phyloP scores from a whole-genome alignment of 371 early-diverging fungal species.

The Funneliformis caledonium region DNA sequence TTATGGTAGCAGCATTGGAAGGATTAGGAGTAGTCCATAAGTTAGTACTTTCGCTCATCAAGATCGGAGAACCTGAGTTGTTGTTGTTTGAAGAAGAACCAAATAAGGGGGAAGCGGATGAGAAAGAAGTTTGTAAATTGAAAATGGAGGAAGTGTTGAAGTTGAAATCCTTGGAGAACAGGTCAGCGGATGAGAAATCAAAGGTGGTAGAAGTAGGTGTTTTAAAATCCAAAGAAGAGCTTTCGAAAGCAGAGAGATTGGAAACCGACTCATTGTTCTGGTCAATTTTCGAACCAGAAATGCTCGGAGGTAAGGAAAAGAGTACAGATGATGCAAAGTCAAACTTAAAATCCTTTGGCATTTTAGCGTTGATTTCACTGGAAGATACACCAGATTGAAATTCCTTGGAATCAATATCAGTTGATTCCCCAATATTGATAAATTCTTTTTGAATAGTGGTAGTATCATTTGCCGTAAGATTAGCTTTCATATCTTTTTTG shows the following conservation, averaged over 20 bases:
- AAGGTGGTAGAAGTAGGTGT: conserved; percentile 2
- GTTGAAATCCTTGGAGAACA: conserved; percentile 36
- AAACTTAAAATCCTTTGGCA: conserved; percentile 30
- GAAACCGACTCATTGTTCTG: conserved; percentile 1
- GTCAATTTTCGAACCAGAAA: not conserved
- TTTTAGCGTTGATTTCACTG: not conserved
- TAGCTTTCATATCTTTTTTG: not conserved
- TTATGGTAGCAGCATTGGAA: conserved; percentile 1
- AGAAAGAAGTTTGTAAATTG: conserved; percentile 32
- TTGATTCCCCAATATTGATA: not conserved
- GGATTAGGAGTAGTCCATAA: conserved; percentile 1
- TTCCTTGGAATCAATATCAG: not conserved
- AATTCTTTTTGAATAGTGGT: not conserved
- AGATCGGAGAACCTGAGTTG: not conserved
- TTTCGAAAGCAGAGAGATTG: not conserved
- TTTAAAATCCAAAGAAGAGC: conserved; percentile 3
- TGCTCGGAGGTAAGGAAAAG: not conserved
- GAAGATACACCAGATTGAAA: not conserved
- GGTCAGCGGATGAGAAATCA: conserved; percentile 10
- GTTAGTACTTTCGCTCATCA: not conserved
- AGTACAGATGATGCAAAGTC: conserved; percentile 26
- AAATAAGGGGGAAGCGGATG: conserved; percentile 21
- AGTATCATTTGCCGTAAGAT: too few relatives aligned
- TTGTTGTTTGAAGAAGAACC: conserved; percentile 27
- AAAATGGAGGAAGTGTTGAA: conserved; percentile 36